Percentiles rank a stretch among this genome's conserved stretches.
These are phyloP conservation scores for Acacia acuminata DNA, from an alignment of 306 rosid genomes.

Conservation along the genomic window DNA sequence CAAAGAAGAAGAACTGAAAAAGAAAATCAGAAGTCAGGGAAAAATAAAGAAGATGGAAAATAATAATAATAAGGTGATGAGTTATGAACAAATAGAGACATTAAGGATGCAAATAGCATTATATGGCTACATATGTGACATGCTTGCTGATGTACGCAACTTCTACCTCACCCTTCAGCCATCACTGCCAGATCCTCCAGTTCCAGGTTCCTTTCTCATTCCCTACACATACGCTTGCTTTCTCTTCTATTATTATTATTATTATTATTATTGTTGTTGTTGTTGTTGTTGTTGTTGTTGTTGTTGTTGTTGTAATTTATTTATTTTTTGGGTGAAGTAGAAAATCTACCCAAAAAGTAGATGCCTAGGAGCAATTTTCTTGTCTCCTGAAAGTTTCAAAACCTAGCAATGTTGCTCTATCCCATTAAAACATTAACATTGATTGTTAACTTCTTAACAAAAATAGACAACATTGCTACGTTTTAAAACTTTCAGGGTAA, in stretches of 20 bases:
- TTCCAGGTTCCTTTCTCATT: background rate
- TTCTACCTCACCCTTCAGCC: background rate
- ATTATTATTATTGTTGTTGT: too few species aligned
- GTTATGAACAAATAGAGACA: background rate
- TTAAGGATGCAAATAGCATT: background rate
- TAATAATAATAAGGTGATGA: background rate
- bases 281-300: too few species aligned
- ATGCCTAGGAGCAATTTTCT: too few species aligned
- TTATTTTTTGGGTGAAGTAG: too few species aligned
- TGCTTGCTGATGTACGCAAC: background rate
- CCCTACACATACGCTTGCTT: background rate
- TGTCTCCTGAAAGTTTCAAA: too few species aligned
- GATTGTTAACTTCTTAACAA: too few species aligned
- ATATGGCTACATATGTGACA: background rate
- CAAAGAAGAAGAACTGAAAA: background rate
- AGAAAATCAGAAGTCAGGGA: background rate
- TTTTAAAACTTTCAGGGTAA: too few species aligned
- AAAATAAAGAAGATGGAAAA: background rate
- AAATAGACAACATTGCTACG: too few species aligned
- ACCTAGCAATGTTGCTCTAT: too few species aligned
- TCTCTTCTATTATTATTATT: background rate
- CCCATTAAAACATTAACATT: too few species aligned
- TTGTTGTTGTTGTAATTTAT: too few species aligned
- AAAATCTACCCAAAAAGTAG: too few species aligned
- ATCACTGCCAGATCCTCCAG: background rate